Evolutionary conservation across 345 rosid species (phyloP), one percentile per base, ranked within the genome.

Genomic region (Citrus sp.): DNA sequence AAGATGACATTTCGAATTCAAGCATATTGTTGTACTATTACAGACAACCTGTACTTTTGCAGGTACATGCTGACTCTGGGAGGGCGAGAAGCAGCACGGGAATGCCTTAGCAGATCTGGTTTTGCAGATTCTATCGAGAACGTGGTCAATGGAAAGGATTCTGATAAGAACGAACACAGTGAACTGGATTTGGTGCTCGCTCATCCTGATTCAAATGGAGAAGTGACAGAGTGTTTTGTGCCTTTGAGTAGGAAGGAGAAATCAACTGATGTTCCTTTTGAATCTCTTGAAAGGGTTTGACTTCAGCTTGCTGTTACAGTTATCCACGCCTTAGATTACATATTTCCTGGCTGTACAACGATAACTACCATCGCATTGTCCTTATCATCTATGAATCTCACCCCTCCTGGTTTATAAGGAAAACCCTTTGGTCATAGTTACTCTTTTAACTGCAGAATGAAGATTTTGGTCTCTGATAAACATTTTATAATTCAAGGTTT

Each of bases 31-130:
- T 42, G 77, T 14, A 8, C 40, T 63, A 46, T 73, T 24, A 67
- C 59, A 32, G 70, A 71, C 60, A 63, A 32, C 30, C 71, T 49
- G 72, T 25, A 13, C 68, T 69, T 34, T 75, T 83, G 9, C 83
- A 95, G 98, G 88, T 95, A 91, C 84, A 95, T 87, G 98, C 89
- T 95, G 85, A 92, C 97, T 67, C 88, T 62, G 76, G 93, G 88
- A 87, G 99, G 99, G 74, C 85, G 68, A 73, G 93, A 91, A 67
- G 88, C 85, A 76, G 98, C 98, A 65, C 86, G 77, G 27, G 94
- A 92, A 42, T 93, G 98, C 81, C 84, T 90, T 49, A 65, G 63
- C 72, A 87, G 94, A 83, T 92, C 99, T 81, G 89, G 91, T 82
- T 70, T 94, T 81, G 75, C 56, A 28, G 87, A 86, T 80, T 85